A percentile compares a stretch with the other conserved stretches of the same genome.
These are phyloP conservation scores for Garcia nutans DNA, from an alignment of 345 rosid genomes.

Conservation along the genomic window DNA sequence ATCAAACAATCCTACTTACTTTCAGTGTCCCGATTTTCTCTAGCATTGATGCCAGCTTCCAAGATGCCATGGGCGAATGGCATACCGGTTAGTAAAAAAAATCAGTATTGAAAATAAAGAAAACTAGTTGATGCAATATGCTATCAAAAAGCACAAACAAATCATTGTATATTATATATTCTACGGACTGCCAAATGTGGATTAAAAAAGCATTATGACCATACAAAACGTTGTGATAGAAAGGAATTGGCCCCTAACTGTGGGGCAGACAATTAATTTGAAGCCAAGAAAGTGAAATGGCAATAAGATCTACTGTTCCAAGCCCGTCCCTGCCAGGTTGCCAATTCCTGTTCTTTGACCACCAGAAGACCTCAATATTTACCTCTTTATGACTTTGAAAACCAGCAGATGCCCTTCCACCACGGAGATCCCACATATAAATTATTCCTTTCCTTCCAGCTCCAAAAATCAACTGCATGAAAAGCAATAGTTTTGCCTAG, in stretches of 20 bases:
- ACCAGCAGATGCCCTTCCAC: conserved; percentile 67
- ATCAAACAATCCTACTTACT: conserved; percentile 34
- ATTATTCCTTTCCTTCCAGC: conserved; percentile 72
- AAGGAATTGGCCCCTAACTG: not conserved
- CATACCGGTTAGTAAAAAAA: conserved; percentile 41
- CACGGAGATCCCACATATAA: conserved; percentile 88
- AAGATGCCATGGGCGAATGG: conserved; percentile 50
- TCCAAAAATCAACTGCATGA: conserved; percentile 61
- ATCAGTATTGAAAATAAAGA: conserved; percentile 5
- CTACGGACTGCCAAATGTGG: not conserved
- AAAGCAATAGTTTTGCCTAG: conserved; percentile 15
- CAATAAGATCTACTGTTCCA: not conserved
- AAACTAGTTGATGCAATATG: not conserved
- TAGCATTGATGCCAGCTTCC: conserved; percentile 67
- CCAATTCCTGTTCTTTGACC: not conserved
- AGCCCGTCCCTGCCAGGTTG: not conserved
- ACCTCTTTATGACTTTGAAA: conserved; percentile 74
- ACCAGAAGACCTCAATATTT: not conserved
- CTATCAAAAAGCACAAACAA: not conserved
- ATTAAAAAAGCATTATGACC: not conserved
- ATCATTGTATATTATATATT: not conserved
- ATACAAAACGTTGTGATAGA: not conserved
- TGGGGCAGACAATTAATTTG: not conserved
- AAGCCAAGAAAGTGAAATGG: not conserved
- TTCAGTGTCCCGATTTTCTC: conserved; percentile 60